Conservation (phyloP, 1,139 yeast genomes). For the Blastobotrys niveus region DNA sequence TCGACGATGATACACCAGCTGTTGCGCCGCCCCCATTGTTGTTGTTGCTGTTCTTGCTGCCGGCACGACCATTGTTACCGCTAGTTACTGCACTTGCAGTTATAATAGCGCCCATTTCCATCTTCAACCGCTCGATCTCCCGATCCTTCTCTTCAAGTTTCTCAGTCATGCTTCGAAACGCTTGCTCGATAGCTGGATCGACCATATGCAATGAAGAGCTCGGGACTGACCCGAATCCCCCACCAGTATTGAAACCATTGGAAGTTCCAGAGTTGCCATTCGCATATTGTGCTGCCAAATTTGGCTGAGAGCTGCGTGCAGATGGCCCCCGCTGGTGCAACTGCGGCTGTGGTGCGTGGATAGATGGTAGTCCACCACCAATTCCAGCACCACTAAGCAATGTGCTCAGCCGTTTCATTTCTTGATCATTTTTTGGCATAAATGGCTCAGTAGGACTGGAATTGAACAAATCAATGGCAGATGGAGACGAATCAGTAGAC, state of each 20-base stretch:
- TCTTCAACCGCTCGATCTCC: constrained; percentile 56
- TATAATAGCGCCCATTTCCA: constrained; percentile 57
- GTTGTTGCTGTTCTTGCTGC: neutral
- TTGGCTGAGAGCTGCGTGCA: constrained; percentile 4
- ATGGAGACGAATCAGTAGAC: neutral
- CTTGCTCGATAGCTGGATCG: constrained; percentile 25
- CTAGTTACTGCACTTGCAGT: constrained; percentile 46
- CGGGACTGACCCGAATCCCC: neutral
- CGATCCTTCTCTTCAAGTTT: constrained; percentile 47
- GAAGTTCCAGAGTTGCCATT: too few species aligned
- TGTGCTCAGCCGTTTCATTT: constrained; percentile 5
- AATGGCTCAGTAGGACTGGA: neutral
- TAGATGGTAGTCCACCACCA: neutral
- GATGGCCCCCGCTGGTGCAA: neutral
- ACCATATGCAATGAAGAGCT: constrained; percentile 12
- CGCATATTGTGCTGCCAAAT: neutral
- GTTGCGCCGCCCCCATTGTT: constrained; percentile 12
- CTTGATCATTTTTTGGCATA: constrained; percentile 5
- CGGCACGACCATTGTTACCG: constrained; percentile 5
- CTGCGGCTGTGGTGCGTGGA: neutral
- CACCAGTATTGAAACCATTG: neutral
- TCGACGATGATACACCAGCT: constrained; percentile 15
- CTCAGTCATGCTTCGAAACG: constrained; percentile 45
- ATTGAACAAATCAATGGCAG: constrained; percentile 1
- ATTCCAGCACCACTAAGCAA: constrained; percentile 1